Evolutionary conservation across 2,329 filamentous ascomycete species (phyloP).

Genomic region (Lachnellula subtilissima): DNA sequence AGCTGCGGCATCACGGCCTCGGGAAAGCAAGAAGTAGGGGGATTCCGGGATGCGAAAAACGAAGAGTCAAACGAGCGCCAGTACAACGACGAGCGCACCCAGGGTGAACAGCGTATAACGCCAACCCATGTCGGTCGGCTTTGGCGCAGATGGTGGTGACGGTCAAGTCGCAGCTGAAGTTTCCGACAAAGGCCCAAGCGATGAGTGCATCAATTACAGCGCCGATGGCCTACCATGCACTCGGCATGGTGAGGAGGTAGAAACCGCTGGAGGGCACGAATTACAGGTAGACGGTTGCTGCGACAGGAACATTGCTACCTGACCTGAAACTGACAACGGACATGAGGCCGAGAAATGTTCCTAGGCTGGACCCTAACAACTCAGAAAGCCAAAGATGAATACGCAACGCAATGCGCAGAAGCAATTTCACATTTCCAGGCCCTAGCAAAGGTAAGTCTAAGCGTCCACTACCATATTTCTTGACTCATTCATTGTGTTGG

Average conservation of each 20-base stretch:
- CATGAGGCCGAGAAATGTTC: too few species aligned
- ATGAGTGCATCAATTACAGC: slow-evolving; percentile 28
- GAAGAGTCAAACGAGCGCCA: slow-evolving; percentile 32
- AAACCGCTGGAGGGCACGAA: slow-evolving; percentile 54
- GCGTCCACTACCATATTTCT: too few species aligned
- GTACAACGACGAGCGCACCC: slow-evolving; percentile 41
- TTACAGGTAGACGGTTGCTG: slow-evolving; percentile 49
- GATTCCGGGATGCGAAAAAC: slow-evolving; percentile 22
- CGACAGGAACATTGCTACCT: slow-evolving; percentile 55
- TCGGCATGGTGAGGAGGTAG: slow-evolving; percentile 61
- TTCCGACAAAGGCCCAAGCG: slow-evolving; percentile 24
- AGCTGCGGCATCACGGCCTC: background rate
- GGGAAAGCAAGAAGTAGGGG: slow-evolving; percentile 2
- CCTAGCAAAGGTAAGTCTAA: too few species aligned
- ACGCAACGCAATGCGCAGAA: too few species aligned
- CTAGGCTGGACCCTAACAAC: too few species aligned
- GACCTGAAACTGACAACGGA: slow-evolving; percentile 23
- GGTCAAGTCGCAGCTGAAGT: slow-evolving; percentile 30
- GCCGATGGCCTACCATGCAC: slow-evolving; percentile 47
- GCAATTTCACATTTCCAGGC: too few species aligned
- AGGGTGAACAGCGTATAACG: slow-evolving; percentile 45
- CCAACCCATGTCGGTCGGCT: slow-evolving; percentile 45
- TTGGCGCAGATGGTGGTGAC: slow-evolving; percentile 33
- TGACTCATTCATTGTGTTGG: too few species aligned
- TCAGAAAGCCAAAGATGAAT: too few species aligned